Evolutionary conservation across 2,329 filamentous ascomycete genomes (phyloP), one percentile per base, ranked within the genome.

Genomic region (Calonectria honghensis): DNA sequence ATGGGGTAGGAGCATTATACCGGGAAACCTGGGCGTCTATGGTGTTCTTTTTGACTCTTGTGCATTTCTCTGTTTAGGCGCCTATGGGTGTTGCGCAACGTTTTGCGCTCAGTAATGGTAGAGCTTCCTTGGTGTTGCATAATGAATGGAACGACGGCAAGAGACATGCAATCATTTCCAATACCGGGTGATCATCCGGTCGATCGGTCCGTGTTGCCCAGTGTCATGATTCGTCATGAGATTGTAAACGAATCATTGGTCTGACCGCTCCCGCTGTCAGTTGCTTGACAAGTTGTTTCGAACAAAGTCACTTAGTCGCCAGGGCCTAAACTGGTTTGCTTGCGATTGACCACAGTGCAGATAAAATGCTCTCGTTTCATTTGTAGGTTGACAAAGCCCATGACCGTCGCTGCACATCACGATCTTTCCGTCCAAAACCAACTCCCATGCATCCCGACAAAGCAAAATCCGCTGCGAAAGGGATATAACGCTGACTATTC

Each of bases 21-120:
- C 48, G 64, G 73, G 76, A 67, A 73, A 74, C 67, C 63, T 64
- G 24, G 79, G 79, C 77, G 79, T 77, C 57, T 41, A 64, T 27
- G 78, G 79, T 75, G 79, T 79, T 74, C 67, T 63, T 57, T 75
- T 75, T 37, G 68, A 24, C 59, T 32, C 14, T 31, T 50, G 70
- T 64, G 18, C 35, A 63, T 35, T 45, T 70, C 63, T 54, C 52
- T 63, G 41, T 48, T 66, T 61, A 27, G 48, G 41, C 7, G 48
- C 18, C 65, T 31, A 39, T 65, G 20, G 37, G 31, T 29, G 52
- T 57, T 68, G 51, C 63, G 70, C 20, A 63, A 29, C 64, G 65
- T 52, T 64, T 63, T 51, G 18, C 41, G 35, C 27, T 48, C 37
- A 70, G 76, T 64, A 39, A 73, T n/a, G 51, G 54, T 77, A 76